Evolutionary conservation across 2,329 filamentous ascomycete species (phyloP).

Genomic region (Colletotrichum noveboracense): DNA sequence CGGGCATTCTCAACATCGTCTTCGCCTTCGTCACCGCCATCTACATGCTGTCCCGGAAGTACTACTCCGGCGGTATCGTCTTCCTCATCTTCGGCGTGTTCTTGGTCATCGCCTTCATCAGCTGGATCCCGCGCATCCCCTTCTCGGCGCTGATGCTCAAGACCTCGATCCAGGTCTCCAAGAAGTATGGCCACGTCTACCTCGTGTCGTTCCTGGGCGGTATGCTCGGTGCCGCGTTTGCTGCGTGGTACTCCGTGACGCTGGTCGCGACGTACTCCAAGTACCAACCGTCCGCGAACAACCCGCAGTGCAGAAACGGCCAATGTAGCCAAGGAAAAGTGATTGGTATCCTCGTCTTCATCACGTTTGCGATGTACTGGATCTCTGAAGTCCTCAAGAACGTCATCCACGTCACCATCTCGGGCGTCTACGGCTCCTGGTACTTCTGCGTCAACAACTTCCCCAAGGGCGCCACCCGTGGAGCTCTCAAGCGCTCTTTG

Average conservation of each 20-base stretch:
- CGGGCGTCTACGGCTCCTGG: constrained; percentile 91
- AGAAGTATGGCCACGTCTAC: constrained; percentile 85
- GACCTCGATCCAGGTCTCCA: constrained; percentile 84
- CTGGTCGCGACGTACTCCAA: constrained; percentile 86
- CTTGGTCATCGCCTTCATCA: constrained; percentile 81
- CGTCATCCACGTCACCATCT: constrained; percentile 85
- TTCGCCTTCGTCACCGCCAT: constrained; percentile 86
- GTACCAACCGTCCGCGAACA: constrained; percentile 69
- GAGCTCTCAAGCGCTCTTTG: constrained; percentile 80
- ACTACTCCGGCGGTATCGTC: constrained; percentile 86
- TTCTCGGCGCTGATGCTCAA: constrained; percentile 91
- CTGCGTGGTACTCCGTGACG: constrained; percentile 86
- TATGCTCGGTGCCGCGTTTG: constrained; percentile 75
- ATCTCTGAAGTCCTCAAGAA: constrained; percentile 94
- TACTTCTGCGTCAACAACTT: constrained; percentile 79
- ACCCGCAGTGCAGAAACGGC: constrained; percentile 59
- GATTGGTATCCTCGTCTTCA: constrained; percentile 83
- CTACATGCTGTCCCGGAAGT: constrained; percentile 79
- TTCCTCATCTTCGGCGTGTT: constrained; percentile 86
- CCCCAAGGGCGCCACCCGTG: constrained; percentile 79
- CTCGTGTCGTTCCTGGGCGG: constrained; percentile 85
- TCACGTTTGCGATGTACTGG: constrained; percentile 94
- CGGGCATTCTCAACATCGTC: constrained; percentile 85
- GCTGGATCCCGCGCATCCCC: constrained; percentile 89
- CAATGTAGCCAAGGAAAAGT: constrained; percentile 78